Evolutionary conservation across 345 rosid species (phyloP), one percentile per base, ranked within the genome.

Genomic region (Hibiscus mutabilis): DNA sequence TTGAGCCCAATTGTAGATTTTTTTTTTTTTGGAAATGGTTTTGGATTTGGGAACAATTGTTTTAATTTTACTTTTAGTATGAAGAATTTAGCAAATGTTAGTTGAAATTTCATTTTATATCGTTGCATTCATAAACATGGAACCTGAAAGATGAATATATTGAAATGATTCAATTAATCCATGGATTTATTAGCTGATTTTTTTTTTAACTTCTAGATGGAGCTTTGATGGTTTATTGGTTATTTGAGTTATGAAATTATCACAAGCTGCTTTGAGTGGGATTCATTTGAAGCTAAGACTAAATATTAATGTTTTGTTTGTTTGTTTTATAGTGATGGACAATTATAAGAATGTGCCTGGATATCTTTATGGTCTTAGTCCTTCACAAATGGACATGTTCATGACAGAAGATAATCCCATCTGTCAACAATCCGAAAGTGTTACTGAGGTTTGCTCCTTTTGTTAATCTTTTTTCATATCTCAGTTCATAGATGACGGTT

Each of bases 351-450:
- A 84, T 70, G 92, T 90, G 16, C 96, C 97, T 0, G 77, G 73
- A 27, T 78, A 78, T 81, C 86, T 94, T 58, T 94, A 94, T 75
- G 99, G 99, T 67, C 97, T 91, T 57, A 66, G 80, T 70, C 83
- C 91, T 66, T 79, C 93, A 66, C 97, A 95, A 72, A 79, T 95
- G 92, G 86, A 85, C 71, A 90, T 92, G 97, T 89, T 95, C 85
- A 86, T 88, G 97, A 87, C 93, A 0, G 95, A 87, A 81, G 94
- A 88, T 79, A 88, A 85, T 80, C 96, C 89, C 56, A 72, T 75
- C 15, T 81, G 84, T 61, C 78, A 83, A 74, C 95, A 87, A 73
- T 72, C 97, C 2, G 91, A 83, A 77, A 82, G 78, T 59, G 88
- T 86, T 67, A 84, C 90, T 2, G 96, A 85, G 99, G 97, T 91